These are phyloP conservation scores for Gossypium mustelinum DNA, from an alignment of 345 rosid genomes.

Conservation along the genomic window DNA sequence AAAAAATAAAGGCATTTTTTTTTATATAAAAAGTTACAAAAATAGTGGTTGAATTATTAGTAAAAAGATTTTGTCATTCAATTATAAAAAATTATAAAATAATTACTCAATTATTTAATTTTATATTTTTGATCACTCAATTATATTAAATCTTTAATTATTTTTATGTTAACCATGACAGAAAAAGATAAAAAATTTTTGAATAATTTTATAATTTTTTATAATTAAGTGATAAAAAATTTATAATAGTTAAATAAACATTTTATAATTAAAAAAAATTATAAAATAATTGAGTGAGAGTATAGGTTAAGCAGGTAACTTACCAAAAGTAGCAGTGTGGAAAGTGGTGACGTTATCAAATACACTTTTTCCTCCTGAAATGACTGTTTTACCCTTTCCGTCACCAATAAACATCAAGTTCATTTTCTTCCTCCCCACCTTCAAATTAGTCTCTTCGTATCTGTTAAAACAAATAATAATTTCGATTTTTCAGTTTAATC, in stretches of 20 bases:
- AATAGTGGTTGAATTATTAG: too few species aligned
- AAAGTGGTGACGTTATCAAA: conserved; percentile 68
- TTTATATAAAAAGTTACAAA: too few species aligned
- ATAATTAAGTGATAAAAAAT: too few species aligned
- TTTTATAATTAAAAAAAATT: too few species aligned
- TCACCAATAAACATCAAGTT: conserved; percentile 95
- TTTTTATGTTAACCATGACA: too few species aligned
- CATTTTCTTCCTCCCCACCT: conserved; percentile 84
- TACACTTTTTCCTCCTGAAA: conserved; percentile 63
- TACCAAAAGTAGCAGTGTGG: conserved; percentile 95
- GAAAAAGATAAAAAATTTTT: rapidly evolving
- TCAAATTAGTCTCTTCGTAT: conserved; percentile 74
- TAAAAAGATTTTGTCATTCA: rapidly evolving
- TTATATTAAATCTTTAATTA: rapidly evolving
- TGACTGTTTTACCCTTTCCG: conserved; percentile 75
- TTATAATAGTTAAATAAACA: too few species aligned
- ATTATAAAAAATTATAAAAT: too few species aligned
- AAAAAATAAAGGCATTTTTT: too few species aligned
- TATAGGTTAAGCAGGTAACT: background rate
- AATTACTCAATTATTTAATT: too few species aligned
- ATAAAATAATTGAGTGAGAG: too few species aligned
- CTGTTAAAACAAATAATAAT: conserved; percentile 27
- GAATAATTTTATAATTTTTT: too few species aligned
- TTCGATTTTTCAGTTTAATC: background rate
- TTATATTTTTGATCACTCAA: too few species aligned